Conservation (phyloP, 2,329 filamentous ascomycete genomes). For the Aspergillus phoenicis region DNA sequence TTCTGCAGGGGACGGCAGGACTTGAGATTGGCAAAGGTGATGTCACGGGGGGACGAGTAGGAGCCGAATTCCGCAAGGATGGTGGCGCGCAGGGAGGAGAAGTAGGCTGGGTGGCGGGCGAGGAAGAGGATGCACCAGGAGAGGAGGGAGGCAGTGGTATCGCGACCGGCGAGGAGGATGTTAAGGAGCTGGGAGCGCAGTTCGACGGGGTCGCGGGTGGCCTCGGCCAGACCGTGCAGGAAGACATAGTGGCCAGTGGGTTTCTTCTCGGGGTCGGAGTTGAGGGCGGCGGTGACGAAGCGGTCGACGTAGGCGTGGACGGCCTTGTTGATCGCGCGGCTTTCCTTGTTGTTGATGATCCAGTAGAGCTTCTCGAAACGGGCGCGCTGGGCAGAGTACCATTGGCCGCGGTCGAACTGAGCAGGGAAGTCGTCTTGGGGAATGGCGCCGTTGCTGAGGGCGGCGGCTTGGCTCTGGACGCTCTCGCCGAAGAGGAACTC, state of each 20-base stretch:
- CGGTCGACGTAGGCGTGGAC: conserved; percentile 28
- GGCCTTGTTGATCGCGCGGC: conserved; percentile 9
- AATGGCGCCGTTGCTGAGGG: conserved; percentile 27
- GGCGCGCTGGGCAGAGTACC: conserved; percentile 30
- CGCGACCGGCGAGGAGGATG: conserved; percentile 56
- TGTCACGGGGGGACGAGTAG: conserved; percentile 15
- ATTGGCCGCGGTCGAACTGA: conserved; percentile 40
- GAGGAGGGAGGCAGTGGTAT: conserved; percentile 54
- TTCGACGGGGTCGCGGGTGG: conserved; percentile 50
- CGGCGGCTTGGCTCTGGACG: conserved; percentile 58
- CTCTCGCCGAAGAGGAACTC: conserved; percentile 82
- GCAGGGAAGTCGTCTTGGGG: conserved; percentile 48
- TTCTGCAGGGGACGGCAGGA: conserved; percentile 43
- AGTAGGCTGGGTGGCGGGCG: conserved; percentile 22
- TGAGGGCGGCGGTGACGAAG: conserved; percentile 27
- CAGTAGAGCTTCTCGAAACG: conserved; percentile 28
- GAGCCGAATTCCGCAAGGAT: conserved; percentile 24
- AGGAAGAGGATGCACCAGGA: conserved; percentile 40
- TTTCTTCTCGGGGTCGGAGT: conserved; percentile 30
- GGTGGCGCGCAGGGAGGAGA: conserved; percentile 20
- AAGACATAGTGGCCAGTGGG: conserved; percentile 48
- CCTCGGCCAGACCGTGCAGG: conserved; percentile 51
- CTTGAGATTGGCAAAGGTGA: conserved; percentile 49
- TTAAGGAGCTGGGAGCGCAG: conserved; percentile 55
- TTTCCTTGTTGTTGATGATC: conserved; percentile 26